Conservation (phyloP, 345 rosid genomes). For the Lepidium aucheri region DNA sequence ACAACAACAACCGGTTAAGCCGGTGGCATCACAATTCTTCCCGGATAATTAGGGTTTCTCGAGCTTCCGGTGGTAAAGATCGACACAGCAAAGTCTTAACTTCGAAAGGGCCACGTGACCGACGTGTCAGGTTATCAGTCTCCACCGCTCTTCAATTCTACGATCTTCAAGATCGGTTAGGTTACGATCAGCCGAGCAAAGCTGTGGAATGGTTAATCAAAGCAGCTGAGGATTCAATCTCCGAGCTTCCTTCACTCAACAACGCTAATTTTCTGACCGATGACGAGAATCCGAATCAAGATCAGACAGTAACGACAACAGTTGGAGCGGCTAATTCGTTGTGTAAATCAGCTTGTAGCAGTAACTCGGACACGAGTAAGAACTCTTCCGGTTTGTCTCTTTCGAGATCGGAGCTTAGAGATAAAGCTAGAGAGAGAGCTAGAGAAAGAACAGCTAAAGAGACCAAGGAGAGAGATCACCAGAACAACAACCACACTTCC, state of each 20-base stretch:
- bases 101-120: conserved; percentile 80
- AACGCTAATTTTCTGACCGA: conserved; percentile 49
- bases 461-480: conserved; percentile 56
- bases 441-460: conserved; percentile 82
- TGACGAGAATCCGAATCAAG: conserved; percentile 55
- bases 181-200: conserved; percentile 94
- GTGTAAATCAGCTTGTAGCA: conserved; percentile 89
- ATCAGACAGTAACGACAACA: conserved; percentile 33
- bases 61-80: conserved; percentile 97
- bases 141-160: conserved; percentile 91
- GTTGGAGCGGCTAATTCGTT: not conserved
- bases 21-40: conserved; percentile 71
- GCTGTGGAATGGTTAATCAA: conserved; percentile 97
- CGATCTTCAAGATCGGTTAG: conserved; percentile 88
- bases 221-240: conserved; percentile 70
- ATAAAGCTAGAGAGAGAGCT: conserved; percentile 70
- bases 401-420: conserved; percentile 63
- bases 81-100: conserved; percentile 98
- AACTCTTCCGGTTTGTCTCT: conserved; percentile 75
- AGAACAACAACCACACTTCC: conserved; percentile 29
- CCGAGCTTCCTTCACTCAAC: conserved; percentile 81
- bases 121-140: conserved; percentile 85
- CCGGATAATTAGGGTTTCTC: conserved; percentile 87
- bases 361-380: conserved; percentile 92
- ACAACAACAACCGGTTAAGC: conserved; percentile 25